Percentiles rank a stretch among this genome's conserved stretches.
phyloP scores from a whole-genome alignment of 176 grass and related monocot species.

The Raddia guianensis region DNA sequence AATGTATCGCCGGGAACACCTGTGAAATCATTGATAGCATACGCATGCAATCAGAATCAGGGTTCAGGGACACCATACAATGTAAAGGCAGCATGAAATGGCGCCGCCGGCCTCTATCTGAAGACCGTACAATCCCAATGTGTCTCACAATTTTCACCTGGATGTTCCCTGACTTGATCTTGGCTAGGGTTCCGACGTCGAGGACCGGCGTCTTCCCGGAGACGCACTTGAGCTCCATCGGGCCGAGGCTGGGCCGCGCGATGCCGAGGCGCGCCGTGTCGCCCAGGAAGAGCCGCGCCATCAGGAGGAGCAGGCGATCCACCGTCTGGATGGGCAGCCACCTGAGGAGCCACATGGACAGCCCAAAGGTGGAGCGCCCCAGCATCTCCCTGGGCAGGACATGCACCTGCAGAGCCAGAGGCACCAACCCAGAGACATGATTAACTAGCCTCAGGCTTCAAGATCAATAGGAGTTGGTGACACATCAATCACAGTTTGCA shows the following conservation, averaged over 20 bases:
- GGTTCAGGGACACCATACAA: background rate
- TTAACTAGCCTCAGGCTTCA: background rate
- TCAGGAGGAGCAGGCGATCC: slow-evolving; percentile 59
- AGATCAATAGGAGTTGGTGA: background rate
- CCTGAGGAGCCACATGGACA: slow-evolving; percentile 67
- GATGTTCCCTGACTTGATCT: slow-evolving; percentile 83
- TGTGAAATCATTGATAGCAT: background rate
- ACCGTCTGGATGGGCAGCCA: slow-evolving; percentile 51
- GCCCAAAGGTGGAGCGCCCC: slow-evolving; percentile 70
- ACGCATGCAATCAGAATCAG: background rate
- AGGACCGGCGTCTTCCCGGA: slow-evolving; percentile 86
- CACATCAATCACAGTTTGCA: slow-evolving; percentile 34
- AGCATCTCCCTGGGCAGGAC: slow-evolving; percentile 80
- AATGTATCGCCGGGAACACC: slow-evolving; percentile 61
- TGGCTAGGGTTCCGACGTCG: slow-evolving; percentile 73
- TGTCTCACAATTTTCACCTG: slow-evolving; percentile 35
- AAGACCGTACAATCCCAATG: background rate
- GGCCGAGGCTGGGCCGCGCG: slow-evolving; percentile 65
- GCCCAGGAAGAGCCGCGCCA: slow-evolving; percentile 54
- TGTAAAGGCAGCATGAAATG: background rate
- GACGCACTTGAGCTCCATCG: slow-evolving; percentile 63
- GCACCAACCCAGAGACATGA: slow-evolving; percentile 18
- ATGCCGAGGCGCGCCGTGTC: slow-evolving; percentile 62
- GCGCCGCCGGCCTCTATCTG: background rate
- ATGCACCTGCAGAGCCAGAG: slow-evolving; percentile 67